Evolutionary conservation across 768 basidiomycete species (phyloP).

Genomic region (Sporobolomyces roseus): DNA sequence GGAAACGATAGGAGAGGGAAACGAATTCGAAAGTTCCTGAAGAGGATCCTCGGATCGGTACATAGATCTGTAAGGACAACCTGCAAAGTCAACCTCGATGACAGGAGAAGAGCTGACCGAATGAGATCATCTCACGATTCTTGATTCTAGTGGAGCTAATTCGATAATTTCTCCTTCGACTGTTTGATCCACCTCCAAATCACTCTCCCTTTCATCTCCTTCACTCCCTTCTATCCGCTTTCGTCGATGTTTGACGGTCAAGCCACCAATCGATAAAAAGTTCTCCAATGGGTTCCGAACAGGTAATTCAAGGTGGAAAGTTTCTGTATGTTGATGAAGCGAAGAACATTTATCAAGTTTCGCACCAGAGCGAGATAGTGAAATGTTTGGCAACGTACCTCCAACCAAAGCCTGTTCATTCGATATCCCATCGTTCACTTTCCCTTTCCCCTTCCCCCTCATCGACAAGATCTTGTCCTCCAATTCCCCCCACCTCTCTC

Average conservation of each 20-base stretch:
- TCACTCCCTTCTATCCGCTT: too few relatives aligned
- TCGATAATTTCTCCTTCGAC: slow-evolving; percentile 49
- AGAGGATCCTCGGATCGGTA: slow-evolving; percentile 12
- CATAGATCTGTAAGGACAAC: slow-evolving; percentile 19
- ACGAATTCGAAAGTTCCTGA: slow-evolving; percentile 16
- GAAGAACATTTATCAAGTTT: background rate
- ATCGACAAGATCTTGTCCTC: slow-evolving; percentile 64
- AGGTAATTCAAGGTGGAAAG: slow-evolving; percentile 47
- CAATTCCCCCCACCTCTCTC: slow-evolving; percentile 58
- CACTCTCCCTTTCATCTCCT: background rate
- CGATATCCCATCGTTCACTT: slow-evolving; percentile 10
- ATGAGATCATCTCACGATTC: slow-evolving; percentile 3
- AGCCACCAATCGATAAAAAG: slow-evolving; percentile 45
- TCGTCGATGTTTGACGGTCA: background rate
- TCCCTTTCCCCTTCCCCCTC: slow-evolving; percentile 39
- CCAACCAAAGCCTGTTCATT: slow-evolving; percentile 40
- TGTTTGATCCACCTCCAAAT: slow-evolving; percentile 57
- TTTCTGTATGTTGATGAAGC: slow-evolving; percentile 43
- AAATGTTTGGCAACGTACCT: slow-evolving; percentile 33
- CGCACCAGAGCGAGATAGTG: too few relatives aligned
- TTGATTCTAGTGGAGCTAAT: slow-evolving; percentile 25
- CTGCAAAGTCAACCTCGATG: background rate
- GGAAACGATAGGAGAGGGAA: slow-evolving; percentile 31
- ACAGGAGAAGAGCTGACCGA: too few relatives aligned
- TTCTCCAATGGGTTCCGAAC: slow-evolving; percentile 49